Base-by-base conservation (phyloP, 257 asterid genomes). In the Orobanche coerulescens region DNA sequence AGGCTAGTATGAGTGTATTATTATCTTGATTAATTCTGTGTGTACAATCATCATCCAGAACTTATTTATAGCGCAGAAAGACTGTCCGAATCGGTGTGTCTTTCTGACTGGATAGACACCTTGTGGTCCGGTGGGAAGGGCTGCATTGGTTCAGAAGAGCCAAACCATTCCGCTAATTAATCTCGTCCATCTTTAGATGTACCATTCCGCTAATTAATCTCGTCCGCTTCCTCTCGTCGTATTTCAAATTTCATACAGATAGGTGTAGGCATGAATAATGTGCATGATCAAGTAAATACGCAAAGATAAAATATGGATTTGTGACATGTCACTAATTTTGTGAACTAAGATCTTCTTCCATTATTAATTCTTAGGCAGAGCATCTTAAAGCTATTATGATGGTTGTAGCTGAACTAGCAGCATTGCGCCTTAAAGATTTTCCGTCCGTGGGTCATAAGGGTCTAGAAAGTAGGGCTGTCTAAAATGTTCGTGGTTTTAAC, bases 351-450 rank as follows among this genome's bases (percentile, higher is more conserved):
- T 67, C 11, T 55, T 74, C 13, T 62, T 64, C 57, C 42, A 52
- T 36, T 28, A 14, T 15, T 68, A 61, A 61, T 61, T 72, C 42
- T 69, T 83, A 91, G 98, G 95, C 95, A 34, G 88, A 74, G 80
- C 90, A 86, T 57, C 81, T 88, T 34, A 92, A 92, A 86, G 90
- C 86, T 34, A 88, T 92, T 55, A 92, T 92, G 98, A 79, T 92
- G 85, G 98, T 96, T 68, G 95, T 96, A 31, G 94, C 95, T 62
- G 98, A 88, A 74, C 78, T 92, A 73, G 95, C 96, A 39, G 95
- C 95, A 20, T 14, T 82, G 71, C 95, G 96, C 36, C 82, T 91
- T 39, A 74, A 79, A 72, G 96, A 88, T 79, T 78, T 86, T 64
- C 94, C 96, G 31, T 81, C 83, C 39, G 50, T 71, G 19, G 81